Percentiles rank a stretch among this genome's conserved stretches.
phyloP scores from a whole-genome alignment of 1,284 basidiomycete species.

The Golubevia sp. region DNA sequence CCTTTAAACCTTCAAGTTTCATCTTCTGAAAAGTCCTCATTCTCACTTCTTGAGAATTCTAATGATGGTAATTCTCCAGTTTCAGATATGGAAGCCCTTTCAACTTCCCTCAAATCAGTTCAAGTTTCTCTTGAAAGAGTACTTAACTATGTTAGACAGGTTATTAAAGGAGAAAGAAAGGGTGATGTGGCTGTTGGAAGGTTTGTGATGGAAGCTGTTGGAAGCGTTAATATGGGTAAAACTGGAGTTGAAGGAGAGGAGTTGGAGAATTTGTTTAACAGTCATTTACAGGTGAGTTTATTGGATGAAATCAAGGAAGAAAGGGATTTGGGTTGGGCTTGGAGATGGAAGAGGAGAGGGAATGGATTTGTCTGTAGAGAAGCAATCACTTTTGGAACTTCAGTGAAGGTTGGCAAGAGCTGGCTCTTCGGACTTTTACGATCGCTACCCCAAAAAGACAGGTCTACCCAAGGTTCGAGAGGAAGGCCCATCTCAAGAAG shows the following conservation, averaged over 20 bases:
- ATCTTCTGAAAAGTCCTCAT: constrained; percentile 49
- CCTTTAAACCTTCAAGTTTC: constrained; percentile 47
- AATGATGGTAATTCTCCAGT: constrained; percentile 10
- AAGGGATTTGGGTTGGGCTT: background rate
- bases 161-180: constrained; percentile 49
- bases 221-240: constrained; percentile 19
- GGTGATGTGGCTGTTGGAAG: constrained; percentile 57
- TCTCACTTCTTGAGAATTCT: constrained; percentile 40
- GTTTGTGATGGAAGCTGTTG: constrained; percentile 50
- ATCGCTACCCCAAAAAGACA: too few species aligned
- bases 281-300: constrained; percentile 8
- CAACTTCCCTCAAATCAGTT: constrained; percentile 49
- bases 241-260: constrained; percentile 24
- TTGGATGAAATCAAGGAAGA: constrained; percentile 1
- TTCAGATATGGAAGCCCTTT: constrained; percentile 52
- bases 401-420: too few species aligned
- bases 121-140: constrained; percentile 52
- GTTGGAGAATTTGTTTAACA: constrained; percentile 56
- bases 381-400: too few species aligned
- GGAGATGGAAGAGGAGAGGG: too few species aligned
- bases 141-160: constrained; percentile 51
- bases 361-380: too few species aligned
- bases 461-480: too few species aligned
- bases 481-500: background rate
- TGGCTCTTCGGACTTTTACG: too few species aligned